These are phyloP conservation scores for Podaxis sp. DNA, from an alignment of 768 basidiomycete species.

Conservation along the genomic window DNA sequence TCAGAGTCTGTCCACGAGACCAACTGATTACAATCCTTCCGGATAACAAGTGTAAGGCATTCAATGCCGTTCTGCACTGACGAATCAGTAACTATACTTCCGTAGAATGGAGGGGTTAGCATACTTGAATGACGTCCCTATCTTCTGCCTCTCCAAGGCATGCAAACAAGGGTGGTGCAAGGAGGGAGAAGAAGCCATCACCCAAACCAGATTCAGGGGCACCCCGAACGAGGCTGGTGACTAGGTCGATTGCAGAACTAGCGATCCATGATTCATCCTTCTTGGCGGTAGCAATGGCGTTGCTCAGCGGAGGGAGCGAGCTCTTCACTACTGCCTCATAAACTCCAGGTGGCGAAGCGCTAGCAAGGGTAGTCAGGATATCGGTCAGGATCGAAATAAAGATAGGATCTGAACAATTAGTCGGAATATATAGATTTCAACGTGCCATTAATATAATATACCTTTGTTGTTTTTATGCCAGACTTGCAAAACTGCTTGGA, in stretches of 20 bases:
- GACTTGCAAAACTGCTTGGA: slow-evolving; percentile 65
- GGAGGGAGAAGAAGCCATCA: slow-evolving; percentile 69
- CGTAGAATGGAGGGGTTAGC: slow-evolving; percentile 2
- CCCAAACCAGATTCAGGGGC: slow-evolving; percentile 63
- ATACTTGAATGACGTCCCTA: slow-evolving; percentile 77
- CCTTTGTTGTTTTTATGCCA: slow-evolving; percentile 90
- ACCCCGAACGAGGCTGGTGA: slow-evolving; percentile 68
- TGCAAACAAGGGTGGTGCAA: slow-evolving; percentile 74
- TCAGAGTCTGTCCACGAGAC: slow-evolving; percentile 66
- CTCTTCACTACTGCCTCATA: slow-evolving; percentile 71
- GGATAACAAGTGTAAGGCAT: slow-evolving; percentile 77
- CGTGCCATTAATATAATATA: slow-evolving; percentile 18
- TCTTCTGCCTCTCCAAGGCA: slow-evolving; percentile 73
- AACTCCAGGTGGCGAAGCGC: slow-evolving; percentile 51
- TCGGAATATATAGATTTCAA: neutral
- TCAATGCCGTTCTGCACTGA: slow-evolving; percentile 67
- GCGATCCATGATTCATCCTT: slow-evolving; percentile 70
- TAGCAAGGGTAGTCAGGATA: slow-evolving; percentile 66
- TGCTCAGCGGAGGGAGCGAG: slow-evolving; percentile 69
- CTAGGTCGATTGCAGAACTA: slow-evolving; percentile 77
- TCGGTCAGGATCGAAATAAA: slow-evolving; percentile 83
- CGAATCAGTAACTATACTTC: neutral
- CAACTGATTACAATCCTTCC: slow-evolving; percentile 83
- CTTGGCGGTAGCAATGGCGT: slow-evolving; percentile 54
- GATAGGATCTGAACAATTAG: slow-evolving; percentile 61